These are phyloP conservation scores for Penicillium sp. DNA, from an alignment of 2,329 filamentous ascomycete species.

Conservation along the genomic window DNA sequence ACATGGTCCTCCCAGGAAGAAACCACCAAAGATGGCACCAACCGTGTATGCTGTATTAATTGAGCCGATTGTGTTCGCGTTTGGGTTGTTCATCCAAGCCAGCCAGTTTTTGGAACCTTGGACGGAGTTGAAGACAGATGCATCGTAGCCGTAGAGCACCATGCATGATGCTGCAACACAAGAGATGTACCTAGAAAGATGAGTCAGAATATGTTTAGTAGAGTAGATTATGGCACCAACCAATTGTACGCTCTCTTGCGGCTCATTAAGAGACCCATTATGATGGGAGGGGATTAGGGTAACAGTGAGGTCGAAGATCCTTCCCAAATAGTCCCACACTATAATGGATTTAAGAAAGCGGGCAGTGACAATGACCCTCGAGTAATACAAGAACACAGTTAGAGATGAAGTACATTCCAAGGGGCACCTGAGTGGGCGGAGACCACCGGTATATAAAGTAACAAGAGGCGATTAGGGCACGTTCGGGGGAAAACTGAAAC, in stretches of 20 bases:
- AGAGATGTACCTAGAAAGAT: conserved; percentile 58
- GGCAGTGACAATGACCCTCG: neutral
- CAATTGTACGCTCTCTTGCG: conserved; percentile 35
- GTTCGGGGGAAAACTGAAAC: conserved; percentile 1
- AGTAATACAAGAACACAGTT: neutral
- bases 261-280: conserved; percentile 21
- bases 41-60: conserved; percentile 70
- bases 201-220: neutral
- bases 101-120: conserved; percentile 67
- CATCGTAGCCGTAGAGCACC: conserved; percentile 73
- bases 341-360: neutral
- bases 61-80: conserved; percentile 49
- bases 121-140: conserved; percentile 69
- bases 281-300: neutral
- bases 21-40: conserved; percentile 66
- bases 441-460: neutral
- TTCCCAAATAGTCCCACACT: neutral
- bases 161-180: conserved; percentile 70
- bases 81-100: conserved; percentile 55
- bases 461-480: neutral
- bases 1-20: conserved; percentile 64
- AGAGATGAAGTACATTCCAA: neutral
- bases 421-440: neutral
- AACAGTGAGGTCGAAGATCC: neutral
- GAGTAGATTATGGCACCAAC: conserved; percentile 10